A percentile compares a stretch with the other conserved stretches of the same genome.
Evolutionary conservation across 2,329 filamentous ascomycete genomes (phyloP).

Genomic region (Bertia moriformis): DNA sequence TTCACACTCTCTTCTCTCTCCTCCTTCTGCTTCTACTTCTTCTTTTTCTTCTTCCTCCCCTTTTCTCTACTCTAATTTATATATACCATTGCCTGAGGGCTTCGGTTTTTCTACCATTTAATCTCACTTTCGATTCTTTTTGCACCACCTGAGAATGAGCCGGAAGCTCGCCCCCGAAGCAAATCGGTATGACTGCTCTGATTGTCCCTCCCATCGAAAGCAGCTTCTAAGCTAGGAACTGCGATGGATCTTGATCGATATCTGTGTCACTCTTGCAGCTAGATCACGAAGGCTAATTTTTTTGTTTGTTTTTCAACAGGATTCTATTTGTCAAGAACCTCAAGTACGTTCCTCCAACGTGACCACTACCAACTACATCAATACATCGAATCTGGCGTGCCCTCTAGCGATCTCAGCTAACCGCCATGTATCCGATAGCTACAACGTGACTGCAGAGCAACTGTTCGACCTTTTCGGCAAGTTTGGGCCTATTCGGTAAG

Average conservation of each 20-base stretch:
- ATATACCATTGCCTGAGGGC: conserved; percentile 4
- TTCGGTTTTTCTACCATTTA: conserved; percentile 8
- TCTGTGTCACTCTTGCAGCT: too few relatives aligned
- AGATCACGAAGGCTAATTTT: too few relatives aligned
- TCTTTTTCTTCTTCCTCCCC: conserved; percentile 4
- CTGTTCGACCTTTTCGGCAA: conserved; percentile 98
- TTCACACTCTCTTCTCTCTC: conserved; percentile 7
- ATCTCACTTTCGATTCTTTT: conserved; percentile 3
- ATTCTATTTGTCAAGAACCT: conserved; percentile 99
- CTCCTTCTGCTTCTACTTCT: conserved; percentile 5
- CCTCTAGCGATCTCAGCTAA: too few relatives aligned
- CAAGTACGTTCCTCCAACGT: conserved; percentile 43
- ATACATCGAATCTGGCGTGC: too few relatives aligned
- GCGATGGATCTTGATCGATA: too few relatives aligned
- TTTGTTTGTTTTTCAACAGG: too few relatives aligned
- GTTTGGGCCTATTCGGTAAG: conserved; percentile 82
- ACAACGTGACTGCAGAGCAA: conserved; percentile 96
- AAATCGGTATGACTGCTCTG: not conserved
- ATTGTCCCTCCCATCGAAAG: too few relatives aligned
- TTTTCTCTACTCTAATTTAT: conserved; percentile 5
- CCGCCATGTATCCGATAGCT: conserved; percentile 60
- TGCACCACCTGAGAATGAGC: conserved; percentile 19
- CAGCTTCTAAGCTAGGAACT: too few relatives aligned
- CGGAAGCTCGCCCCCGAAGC: conserved; percentile 6
- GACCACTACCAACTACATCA: conserved; percentile 4